A percentile compares a stretch with the other conserved stretches of the same genome.
Evolutionary conservation across 176 grass and related monocot species (phyloP).

Genomic region (Phyllostachys edulis): DNA sequence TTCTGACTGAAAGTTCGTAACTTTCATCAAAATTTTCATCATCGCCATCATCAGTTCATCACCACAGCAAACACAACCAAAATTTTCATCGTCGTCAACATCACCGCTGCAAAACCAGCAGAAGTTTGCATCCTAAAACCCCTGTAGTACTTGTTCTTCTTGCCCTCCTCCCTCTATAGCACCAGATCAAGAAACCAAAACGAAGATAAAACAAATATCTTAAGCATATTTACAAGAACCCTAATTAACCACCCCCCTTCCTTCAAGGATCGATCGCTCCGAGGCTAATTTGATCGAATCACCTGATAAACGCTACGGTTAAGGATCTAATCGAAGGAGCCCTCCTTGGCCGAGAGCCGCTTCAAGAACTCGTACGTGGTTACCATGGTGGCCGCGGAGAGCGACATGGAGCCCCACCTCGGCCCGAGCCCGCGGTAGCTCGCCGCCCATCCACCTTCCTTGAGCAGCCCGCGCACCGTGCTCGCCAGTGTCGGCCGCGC

Average conservation of each 20-base stretch:
- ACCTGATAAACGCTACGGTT: slow-evolving; percentile 5
- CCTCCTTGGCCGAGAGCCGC: slow-evolving; percentile 69
- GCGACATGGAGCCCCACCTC: slow-evolving; percentile 83
- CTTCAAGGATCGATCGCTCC: slow-evolving; percentile 4
- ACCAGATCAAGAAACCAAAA: slow-evolving; percentile 34
- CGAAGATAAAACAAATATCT: neutral
- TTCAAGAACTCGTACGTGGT: slow-evolving; percentile 84
- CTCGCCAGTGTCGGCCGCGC: slow-evolving; percentile 47
- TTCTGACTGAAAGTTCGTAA: neutral
- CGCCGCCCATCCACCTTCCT: slow-evolving; percentile 75
- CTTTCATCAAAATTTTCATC: slow-evolving; percentile 36
- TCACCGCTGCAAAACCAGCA: neutral
- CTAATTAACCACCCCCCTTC: slow-evolving; percentile 26
- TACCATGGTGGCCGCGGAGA: slow-evolving; percentile 81
- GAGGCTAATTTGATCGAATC: neutral
- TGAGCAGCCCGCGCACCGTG: slow-evolving; percentile 64
- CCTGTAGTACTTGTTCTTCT: neutral
- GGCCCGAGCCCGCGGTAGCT: slow-evolving; percentile 82
- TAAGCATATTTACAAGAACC: slow-evolving; percentile 34
- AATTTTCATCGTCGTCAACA: slow-evolving; percentile 33
- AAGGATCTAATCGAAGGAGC: slow-evolving; percentile 38
- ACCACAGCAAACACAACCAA: slow-evolving; percentile 1
- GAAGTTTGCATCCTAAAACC: slow-evolving; percentile 43
- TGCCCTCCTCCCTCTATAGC: slow-evolving; percentile 22
- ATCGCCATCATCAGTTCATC: slow-evolving; percentile 21